Conservation (phyloP, 1,139 yeast species). For the Yamadazyma pseudoaaseri region DNA sequence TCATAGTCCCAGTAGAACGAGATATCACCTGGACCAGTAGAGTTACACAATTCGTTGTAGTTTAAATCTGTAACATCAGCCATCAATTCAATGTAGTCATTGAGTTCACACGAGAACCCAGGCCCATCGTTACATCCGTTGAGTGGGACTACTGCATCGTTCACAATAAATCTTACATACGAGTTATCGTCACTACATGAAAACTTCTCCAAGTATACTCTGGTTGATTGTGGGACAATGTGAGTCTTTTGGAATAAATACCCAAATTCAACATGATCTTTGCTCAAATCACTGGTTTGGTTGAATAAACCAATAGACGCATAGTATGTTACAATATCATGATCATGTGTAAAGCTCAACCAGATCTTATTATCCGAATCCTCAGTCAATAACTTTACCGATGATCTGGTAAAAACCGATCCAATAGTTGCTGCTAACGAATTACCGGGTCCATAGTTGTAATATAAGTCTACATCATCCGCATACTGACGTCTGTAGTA, state of each 20-base stretch:
- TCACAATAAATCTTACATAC: constrained; percentile 49
- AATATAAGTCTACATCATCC: constrained; percentile 45
- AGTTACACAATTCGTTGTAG: constrained; percentile 33
- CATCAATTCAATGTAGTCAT: constrained; percentile 31
- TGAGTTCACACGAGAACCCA: constrained; percentile 53
- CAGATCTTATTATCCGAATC: constrained; percentile 28
- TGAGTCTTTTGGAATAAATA: constrained; percentile 45
- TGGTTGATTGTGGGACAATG: constrained; percentile 57
- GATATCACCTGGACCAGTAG: constrained; percentile 27
- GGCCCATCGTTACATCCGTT: constrained; percentile 52
- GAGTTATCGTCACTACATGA: constrained; percentile 37
- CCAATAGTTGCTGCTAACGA: constrained; percentile 43
- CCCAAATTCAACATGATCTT: constrained; percentile 32
- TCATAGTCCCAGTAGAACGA: constrained; percentile 40
- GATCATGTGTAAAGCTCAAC: constrained; percentile 62
- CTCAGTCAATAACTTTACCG: constrained; percentile 41
- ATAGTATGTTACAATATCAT: constrained; percentile 50
- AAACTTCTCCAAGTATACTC: constrained; percentile 48
- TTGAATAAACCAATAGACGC: constrained; percentile 50
- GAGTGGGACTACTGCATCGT: constrained; percentile 56
- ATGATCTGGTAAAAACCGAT: constrained; percentile 48
- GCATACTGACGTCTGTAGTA: constrained; percentile 41
- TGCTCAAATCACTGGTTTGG: constrained; percentile 17
- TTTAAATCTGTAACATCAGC: constrained; percentile 22
- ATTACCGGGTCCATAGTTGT: constrained; percentile 51